Conservation (phyloP, 2,329 filamentous ascomycete species). For the Fusarium sp. region DNA sequence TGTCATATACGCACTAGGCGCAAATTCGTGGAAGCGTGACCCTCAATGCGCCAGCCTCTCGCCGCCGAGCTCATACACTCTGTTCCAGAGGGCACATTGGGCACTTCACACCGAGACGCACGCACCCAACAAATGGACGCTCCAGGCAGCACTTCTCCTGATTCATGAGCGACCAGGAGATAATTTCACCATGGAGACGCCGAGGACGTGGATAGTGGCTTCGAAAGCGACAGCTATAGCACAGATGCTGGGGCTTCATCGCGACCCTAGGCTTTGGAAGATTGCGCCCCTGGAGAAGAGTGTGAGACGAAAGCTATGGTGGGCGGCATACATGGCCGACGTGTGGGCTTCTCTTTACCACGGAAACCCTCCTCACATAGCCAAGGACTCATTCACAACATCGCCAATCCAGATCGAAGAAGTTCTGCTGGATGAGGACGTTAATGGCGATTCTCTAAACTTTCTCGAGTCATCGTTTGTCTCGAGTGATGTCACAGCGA, state of each 20-base stretch:
- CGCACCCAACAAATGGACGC: slow-evolving; percentile 51
- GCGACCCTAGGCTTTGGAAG: slow-evolving; percentile 51
- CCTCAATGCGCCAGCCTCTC: slow-evolving; percentile 38
- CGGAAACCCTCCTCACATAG: slow-evolving; percentile 54
- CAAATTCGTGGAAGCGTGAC: slow-evolving; percentile 2
- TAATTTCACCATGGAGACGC: slow-evolving; percentile 53
- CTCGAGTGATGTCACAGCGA: slow-evolving; percentile 34
- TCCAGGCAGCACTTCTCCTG: slow-evolving; percentile 53
- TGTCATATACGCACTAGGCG: slow-evolving; percentile 36
- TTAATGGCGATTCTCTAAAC: neutral
- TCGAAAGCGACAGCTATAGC: slow-evolving; percentile 52
- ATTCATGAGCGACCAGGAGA: slow-evolving; percentile 52
- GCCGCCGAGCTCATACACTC: slow-evolving; percentile 47
- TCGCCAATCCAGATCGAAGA: slow-evolving; percentile 48
- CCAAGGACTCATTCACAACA: slow-evolving; percentile 49
- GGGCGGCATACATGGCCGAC: slow-evolving; percentile 50
- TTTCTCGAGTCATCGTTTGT: slow-evolving; percentile 1
- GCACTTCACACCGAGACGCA: slow-evolving; percentile 52
- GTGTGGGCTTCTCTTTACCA: slow-evolving; percentile 54
- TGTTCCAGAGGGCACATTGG: slow-evolving; percentile 47
- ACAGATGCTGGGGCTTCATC: slow-evolving; percentile 53
- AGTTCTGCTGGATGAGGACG: slow-evolving; percentile 49
- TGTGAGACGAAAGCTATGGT: slow-evolving; percentile 52
- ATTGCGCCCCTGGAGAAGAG: slow-evolving; percentile 49
- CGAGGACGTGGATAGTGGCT: slow-evolving; percentile 52